Base-by-base conservation (phyloP, 139 green algal species). In the Chlamydomonas incerta region DNA sequence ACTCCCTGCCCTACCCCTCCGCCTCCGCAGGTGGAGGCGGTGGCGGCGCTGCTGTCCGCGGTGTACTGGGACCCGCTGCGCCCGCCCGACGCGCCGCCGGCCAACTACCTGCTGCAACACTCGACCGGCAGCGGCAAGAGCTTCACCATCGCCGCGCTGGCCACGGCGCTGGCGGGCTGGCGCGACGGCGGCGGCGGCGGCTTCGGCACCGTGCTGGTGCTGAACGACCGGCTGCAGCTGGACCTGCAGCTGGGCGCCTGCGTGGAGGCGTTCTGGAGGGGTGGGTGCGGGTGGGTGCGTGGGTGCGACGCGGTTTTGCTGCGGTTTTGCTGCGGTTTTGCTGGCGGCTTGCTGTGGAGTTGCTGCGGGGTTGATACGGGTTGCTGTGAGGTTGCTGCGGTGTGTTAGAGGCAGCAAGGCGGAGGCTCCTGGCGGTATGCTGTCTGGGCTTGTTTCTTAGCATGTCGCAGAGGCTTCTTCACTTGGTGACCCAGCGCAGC, bases 151-250 rank as follows among this genome's bases (percentile, higher is more conserved):
- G 88, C 88, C 21, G 74, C 83, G 24, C 71, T 90, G 55, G 85
- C 57, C 0, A 63, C 71, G 55, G 75, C 79, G 63, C 70, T 92
- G 81, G 67, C 82, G 33, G 83, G 83, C 26, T 88, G 73, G 73
- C 2, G 3, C 2, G 87, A 81, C 29, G 62, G 65, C 55, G 37
- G 33, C 24, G 85, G 85, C 58, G 57, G 41, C 10, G 15, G 17
- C 33, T 88, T 92, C 50, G 74, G 80, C 34, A 83, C 71, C 0
- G 85, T 92, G 63, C 81, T 92, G 15, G 63, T 92, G n/a, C 81
- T 92, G 15, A 92, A 88, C 74, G 89, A 90, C 83, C 74, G 89
- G 26, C 62, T 90, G 79, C 89, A 92, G 74, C 87, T 92, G 60
- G 89, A 92, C 35, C 28, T 41, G 63, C 89, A 92, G 73, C 87